phyloP scores from a whole-genome alignment of 768 basidiomycete genomes.

The Tylopilus sp. region DNA sequence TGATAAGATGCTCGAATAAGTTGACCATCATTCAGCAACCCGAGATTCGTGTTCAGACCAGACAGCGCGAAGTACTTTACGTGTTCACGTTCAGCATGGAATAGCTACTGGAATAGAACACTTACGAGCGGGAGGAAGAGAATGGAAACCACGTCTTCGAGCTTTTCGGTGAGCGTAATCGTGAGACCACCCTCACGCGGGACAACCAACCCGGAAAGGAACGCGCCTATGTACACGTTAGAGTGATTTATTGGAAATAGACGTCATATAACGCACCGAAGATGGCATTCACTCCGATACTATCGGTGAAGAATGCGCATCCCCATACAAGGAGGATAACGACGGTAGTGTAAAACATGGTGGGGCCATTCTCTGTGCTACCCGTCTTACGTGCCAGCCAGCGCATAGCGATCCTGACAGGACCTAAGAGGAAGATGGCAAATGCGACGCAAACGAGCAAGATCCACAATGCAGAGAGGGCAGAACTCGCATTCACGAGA shows the following conservation, averaged over 20 bases:
- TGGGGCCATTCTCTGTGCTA: slow-evolving; percentile 77
- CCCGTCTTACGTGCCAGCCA: slow-evolving; percentile 80
- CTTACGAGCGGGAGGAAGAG: slow-evolving; percentile 82
- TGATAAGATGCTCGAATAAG: neutral
- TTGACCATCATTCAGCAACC: slow-evolving; percentile 72
- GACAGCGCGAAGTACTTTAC: slow-evolving; percentile 87
- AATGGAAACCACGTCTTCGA: slow-evolving; percentile 93
- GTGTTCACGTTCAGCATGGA: neutral
- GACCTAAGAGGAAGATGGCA: slow-evolving; percentile 70
- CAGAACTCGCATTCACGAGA: slow-evolving; percentile 83
- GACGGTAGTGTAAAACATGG: slow-evolving; percentile 85
- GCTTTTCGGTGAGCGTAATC: slow-evolving; percentile 85
- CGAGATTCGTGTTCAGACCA: slow-evolving; percentile 86
- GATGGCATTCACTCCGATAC: slow-evolving; percentile 89
- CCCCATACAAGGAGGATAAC: slow-evolving; percentile 80
- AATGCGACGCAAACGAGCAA: slow-evolving; percentile 79
- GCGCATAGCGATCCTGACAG: slow-evolving; percentile 54
- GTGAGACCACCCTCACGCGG: slow-evolving; percentile 87
- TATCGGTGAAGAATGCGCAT: slow-evolving; percentile 89
- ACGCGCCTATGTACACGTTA: slow-evolving; percentile 51
- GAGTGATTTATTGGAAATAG: neutral
- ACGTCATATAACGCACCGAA: slow-evolving; percentile 53
- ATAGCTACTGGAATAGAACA: neutral
- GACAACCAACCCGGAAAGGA: slow-evolving; percentile 76
- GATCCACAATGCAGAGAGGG: slow-evolving; percentile 82